Percentiles rank a stretch among this genome's conserved stretches.
These are phyloP conservation scores for Solanum habrochaites DNA, from an alignment of 257 asterid genomes.

Conservation along the genomic window DNA sequence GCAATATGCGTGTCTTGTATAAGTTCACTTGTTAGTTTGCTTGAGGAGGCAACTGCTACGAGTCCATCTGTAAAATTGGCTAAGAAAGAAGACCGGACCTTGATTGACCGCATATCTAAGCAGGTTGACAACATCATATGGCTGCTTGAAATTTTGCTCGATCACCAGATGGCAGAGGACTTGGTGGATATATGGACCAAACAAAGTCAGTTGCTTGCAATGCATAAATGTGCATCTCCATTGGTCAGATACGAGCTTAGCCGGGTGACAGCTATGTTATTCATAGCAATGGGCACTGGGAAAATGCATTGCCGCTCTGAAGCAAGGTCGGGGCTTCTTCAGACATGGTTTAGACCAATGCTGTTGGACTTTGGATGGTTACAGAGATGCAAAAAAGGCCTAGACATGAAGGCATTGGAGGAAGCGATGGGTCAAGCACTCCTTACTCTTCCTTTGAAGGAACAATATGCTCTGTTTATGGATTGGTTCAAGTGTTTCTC, in stretches of 20 bases:
- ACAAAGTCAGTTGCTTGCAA: constrained; percentile 38
- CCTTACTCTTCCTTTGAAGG: constrained; percentile 80
- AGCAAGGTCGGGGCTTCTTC: constrained; percentile 42
- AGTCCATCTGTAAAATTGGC: constrained; percentile 8
- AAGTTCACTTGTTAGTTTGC: constrained; percentile 38
- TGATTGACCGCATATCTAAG: constrained; percentile 57
- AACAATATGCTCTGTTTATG: constrained; percentile 68
- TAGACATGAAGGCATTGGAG: constrained; percentile 65
- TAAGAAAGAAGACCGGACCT: constrained; percentile 37
- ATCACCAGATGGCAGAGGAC: constrained; percentile 72
- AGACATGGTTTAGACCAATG: constrained; percentile 78
- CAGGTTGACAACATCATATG: constrained; percentile 81
- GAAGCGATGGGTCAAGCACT: constrained; percentile 83
- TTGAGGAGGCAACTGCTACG: constrained; percentile 52
- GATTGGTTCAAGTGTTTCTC: constrained; percentile 78
- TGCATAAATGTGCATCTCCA: constrained; percentile 55
- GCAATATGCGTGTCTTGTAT: constrained; percentile 49
- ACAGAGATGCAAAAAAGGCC: constrained; percentile 80
- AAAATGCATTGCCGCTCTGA: constrained; percentile 71
- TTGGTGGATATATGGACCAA: constrained; percentile 62
- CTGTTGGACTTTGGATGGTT: constrained; percentile 83
- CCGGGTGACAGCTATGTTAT: constrained; percentile 70
- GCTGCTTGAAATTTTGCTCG: constrained; percentile 75
- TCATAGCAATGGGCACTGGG: constrained; percentile 69
- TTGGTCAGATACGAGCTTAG: constrained; percentile 82